A percentile compares a stretch with the other conserved stretches of the same genome.
Conservation (phyloP, 2,329 filamentous ascomycete genomes). For the Cercospora sojina region DNA sequence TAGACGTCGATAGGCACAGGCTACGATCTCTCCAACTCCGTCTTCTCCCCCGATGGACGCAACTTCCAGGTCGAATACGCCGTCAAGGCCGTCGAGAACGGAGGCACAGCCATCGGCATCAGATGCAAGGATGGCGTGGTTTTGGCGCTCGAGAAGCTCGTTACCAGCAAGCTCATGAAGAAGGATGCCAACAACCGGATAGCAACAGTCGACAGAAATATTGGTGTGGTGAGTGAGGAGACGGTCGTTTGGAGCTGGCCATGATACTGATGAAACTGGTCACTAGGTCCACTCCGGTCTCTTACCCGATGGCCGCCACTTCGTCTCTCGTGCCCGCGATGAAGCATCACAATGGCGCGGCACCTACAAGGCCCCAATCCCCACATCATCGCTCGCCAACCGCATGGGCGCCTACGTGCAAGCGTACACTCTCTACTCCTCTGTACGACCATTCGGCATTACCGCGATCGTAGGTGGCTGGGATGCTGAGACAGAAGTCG, state of each 20-base stretch:
- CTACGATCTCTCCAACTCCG: slow-evolving; percentile 98
- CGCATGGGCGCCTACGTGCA: slow-evolving; percentile 96
- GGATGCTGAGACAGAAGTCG: slow-evolving; percentile 81
- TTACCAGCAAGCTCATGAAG: slow-evolving; percentile 93
- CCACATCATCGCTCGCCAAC: slow-evolving; percentile 80
- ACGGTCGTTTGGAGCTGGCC: not conserved
- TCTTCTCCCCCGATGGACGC: slow-evolving; percentile 97
- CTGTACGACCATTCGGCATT: slow-evolving; percentile 93
- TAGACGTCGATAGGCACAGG: slow-evolving; percentile 99
- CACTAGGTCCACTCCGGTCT: slow-evolving; percentile 86
- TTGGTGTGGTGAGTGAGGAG: slow-evolving; percentile 73
- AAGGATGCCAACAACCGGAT: slow-evolving; percentile 95
- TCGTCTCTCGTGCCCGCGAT: slow-evolving; percentile 89
- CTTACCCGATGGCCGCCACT: slow-evolving; percentile 91
- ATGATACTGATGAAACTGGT: slow-evolving; percentile 14
- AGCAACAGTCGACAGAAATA: slow-evolving; percentile 86
- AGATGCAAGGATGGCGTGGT: slow-evolving; percentile 96
- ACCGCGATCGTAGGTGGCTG: slow-evolving; percentile 91
- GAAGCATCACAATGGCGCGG: slow-evolving; percentile 89
- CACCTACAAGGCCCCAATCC: slow-evolving; percentile 92
- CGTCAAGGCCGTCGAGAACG: slow-evolving; percentile 97
- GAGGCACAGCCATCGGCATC: slow-evolving; percentile 93
- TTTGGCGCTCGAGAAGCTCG: slow-evolving; percentile 92
- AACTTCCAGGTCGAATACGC: slow-evolving; percentile 99
- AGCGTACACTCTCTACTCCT: slow-evolving; percentile 95